Base-by-base conservation (phyloP, 768 basidiomycete genomes). In the Brasilioporus rufonigricans region DNA sequence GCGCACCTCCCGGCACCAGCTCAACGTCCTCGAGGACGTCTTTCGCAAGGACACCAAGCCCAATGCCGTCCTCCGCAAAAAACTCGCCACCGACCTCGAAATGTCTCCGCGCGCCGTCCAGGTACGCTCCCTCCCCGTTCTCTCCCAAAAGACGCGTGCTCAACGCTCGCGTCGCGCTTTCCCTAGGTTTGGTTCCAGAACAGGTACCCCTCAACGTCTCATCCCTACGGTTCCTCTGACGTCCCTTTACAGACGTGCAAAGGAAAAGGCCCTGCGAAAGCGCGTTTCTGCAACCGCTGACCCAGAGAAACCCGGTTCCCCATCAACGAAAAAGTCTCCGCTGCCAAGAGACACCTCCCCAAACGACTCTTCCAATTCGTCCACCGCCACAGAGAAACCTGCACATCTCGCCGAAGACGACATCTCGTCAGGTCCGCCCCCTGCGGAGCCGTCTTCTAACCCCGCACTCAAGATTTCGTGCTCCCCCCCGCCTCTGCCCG, bases 21-120 rank as follows among this genome's bases (percentile, higher is more conserved):
- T 97, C 66, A 87, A 87, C 72, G 83, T 92, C 61, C 84, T 98
- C 61, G 96, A 98, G 71, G 77, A 81, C 55, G 79, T 93, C 62
- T 98, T 96, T 73, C 84, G 83, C 63, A 78, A 81, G 61, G 93
- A 94, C 73, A 91, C 91, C 52, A 98, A 98, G 71, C 95, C 96
- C 16, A 94, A 93, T 70, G 87, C 85, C 36, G 74, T 80, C 8
- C 75, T 89, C 35, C 81, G 96, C 62, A 91, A 90, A 70, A 78
- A 83, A 59, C 83, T 98, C 50, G 89, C 93, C 0, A 74, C 79
- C 11, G 80, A 93, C 73, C 83, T 98, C 53, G 86, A 85, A 58
- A 98, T 98, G 95, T 89, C 91, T 11, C 84, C 93, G 21, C 78
- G 95, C 56, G 93, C 92, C n/a, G 91, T 98, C 2, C 95, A 98